A percentile compares a stretch with the other conserved stretches of the same genome.
Evolutionary conservation across 805 yeast species (phyloP).

Genomic region (Pichia rugopelliculosa): DNA sequence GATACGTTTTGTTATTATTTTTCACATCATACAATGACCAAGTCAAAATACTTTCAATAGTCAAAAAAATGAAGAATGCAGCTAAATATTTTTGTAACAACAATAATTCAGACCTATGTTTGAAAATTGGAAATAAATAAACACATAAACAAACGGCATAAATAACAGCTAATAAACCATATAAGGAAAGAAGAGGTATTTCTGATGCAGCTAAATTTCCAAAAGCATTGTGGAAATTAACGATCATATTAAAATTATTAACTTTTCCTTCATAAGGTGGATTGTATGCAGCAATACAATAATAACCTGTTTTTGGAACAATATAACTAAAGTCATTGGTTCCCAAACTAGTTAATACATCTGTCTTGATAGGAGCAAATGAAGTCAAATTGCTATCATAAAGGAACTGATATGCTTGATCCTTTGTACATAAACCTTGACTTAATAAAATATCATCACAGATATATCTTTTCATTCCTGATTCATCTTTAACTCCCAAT

Average conservation of each 20-base stretch:
- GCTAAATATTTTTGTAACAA: constrained; percentile 88
- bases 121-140: constrained; percentile 79
- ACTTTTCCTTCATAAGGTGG: constrained; percentile 24
- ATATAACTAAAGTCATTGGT: constrained; percentile 54
- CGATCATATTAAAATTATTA: constrained; percentile 51
- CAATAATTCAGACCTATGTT: constrained; percentile 77
- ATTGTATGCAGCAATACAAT: constrained; percentile 75
- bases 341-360: constrained; percentile 50
- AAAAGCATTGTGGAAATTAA: constrained; percentile 84
- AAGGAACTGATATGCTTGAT: constrained; percentile 57
- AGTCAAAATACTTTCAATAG: constrained; percentile 75
- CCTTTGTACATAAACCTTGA: constrained; percentile 44
- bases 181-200: constrained; percentile 83
- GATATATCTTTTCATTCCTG: constrained; percentile 47
- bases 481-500: constrained; percentile 48
- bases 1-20: constrained; percentile 42
- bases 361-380: constrained; percentile 49
- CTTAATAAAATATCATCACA: constrained; percentile 69
- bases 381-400: constrained; percentile 33
- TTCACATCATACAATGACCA: constrained; percentile 89
- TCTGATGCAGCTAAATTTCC: constrained; percentile 87
- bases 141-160: constrained; percentile 77
- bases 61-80: constrained; percentile 74
- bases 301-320: constrained; percentile 76
- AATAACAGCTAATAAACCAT: constrained; percentile 75